phyloP scores from a whole-genome alignment of 257 asterid species.

The Ballota nigra region DNA sequence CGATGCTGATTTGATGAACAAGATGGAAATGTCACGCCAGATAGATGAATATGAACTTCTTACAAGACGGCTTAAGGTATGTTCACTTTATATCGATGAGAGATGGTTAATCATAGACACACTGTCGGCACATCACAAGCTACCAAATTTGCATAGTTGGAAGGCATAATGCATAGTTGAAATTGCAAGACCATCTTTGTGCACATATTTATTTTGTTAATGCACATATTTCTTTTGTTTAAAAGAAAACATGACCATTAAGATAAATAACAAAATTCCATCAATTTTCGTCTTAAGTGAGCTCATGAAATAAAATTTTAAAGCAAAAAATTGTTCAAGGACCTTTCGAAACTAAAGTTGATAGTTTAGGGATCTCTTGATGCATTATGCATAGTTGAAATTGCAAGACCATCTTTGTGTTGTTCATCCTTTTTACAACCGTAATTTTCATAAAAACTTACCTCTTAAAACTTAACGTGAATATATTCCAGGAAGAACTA shows the following conservation, averaged over 20 bases:
- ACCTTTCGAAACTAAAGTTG: no score
- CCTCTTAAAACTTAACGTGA: neutral
- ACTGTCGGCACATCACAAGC: neutral
- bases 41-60: conserved; percentile 60
- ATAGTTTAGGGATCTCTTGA: no score
- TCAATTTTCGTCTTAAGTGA: no score
- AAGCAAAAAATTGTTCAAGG: no score
- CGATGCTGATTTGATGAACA: conserved; percentile 45
- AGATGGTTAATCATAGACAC: neutral
- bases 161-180: neutral
- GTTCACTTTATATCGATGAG: conserved; percentile 4
- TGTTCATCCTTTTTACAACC: neutral
- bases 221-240: no score
- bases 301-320: no score
- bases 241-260: no score
- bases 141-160: neutral
- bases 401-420: neutral
- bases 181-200: no score
- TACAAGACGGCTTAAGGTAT: conserved; percentile 67
- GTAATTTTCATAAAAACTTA: neutral
- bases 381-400: neutral
- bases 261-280: no score
- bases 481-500: conserved; percentile 59
- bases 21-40: conserved; percentile 49
- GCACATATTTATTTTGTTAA: no score